Evolutionary conservation across 805 yeast species (phyloP), one percentile per base, ranked within the genome.

Genomic region (Candida boleticola): DNA sequence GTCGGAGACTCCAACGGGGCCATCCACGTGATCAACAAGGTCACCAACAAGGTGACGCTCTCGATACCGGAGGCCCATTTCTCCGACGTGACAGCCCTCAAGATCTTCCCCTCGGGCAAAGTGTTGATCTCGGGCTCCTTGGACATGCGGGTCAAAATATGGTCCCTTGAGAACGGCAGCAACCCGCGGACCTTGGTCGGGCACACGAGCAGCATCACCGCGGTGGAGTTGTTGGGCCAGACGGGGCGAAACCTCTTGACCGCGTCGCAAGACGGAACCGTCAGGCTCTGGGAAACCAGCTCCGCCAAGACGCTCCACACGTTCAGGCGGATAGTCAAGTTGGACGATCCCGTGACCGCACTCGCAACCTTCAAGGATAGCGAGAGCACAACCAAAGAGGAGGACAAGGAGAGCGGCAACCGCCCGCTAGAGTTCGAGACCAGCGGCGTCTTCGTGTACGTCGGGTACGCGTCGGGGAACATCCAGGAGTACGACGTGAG

Each of bases 241-340:
- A 38, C 41, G 7, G 57, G 57, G 29, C 46, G 57, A 11, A 52
- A 52, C 40, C 51, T 52, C 27, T 37, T 49, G 34, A 39, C 49
- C n/a, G 22, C 47, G 5, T 43, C 49, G 14, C 36, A 18, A 6
- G 55, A 51, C 32, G 52, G 52, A 9, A 34, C 51, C 4, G 52
- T 48, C 3, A 18, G 20, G 10, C 37, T 52, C 17, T 51, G 55
- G 55, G 57, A 52, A 39, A 49, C 54, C 25, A 43, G 52, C 10
- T 22, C 46, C 1, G 55, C 47, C 10, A 18, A 29, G 7, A 37
- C 33, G 1, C 45, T 52, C 23, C 33, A 43, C 19, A 29, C 21
- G n/a, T 52, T 52, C 38, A 42, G 42, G 10, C 41, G 52, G n/a
- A 43, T 50, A 6, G 44, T 35, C 17, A 23, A 40, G 30, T 36